Base-by-base conservation (phyloP, 2,329 filamentous ascomycete species). In the Fusarium algeriense region DNA sequence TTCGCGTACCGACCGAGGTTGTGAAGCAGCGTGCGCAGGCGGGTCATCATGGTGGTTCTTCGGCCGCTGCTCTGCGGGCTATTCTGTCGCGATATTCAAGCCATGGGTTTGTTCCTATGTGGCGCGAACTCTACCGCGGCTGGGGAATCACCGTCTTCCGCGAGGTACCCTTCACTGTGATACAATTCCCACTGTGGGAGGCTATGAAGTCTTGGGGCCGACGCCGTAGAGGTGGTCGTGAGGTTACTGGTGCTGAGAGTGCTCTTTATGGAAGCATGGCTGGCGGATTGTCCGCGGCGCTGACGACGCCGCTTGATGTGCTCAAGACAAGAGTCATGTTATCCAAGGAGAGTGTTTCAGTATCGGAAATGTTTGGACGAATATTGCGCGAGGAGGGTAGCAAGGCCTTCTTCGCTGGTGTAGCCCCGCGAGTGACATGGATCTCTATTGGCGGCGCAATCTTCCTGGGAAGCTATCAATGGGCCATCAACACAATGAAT, bases 101-200 rank as follows among this genome's bases (percentile, higher is more conserved):
- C 1, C 77, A 83, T 57, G 87, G 87, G 1, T 46, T 91, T 4
- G 37, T 67, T 6, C 83, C 90, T 30, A 92, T 98, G 50, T 90
- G 93, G 86, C 85, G 88, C 67, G 95, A 98, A 82, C 82, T 99
- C 60, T 99, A 99, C 81, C 88, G 96, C 38, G 96, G 97, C 3
- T 97, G 94, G 88, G 89, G 90, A 20, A 94, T 98, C 75, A 99
- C 96, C 3, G 91, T 99, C 56, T 92, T 98, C 83, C 90, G 96
- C 64, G 96, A 99, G 85, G 95, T 99, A 67, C 96, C 96, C 7
- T 99, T 99, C 78, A 98, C 97, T 5, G 91, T 98, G 13, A 92
- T 99, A 70, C 96, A 99, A 82, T 99, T 99, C 80, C 96, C 96
- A 48, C 87, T 99, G 70, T 99, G 96, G 96, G 96, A 99, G 83